Conservation (phyloP, 73 alveolate species). For the Paramecium pentaurelia region DNA sequence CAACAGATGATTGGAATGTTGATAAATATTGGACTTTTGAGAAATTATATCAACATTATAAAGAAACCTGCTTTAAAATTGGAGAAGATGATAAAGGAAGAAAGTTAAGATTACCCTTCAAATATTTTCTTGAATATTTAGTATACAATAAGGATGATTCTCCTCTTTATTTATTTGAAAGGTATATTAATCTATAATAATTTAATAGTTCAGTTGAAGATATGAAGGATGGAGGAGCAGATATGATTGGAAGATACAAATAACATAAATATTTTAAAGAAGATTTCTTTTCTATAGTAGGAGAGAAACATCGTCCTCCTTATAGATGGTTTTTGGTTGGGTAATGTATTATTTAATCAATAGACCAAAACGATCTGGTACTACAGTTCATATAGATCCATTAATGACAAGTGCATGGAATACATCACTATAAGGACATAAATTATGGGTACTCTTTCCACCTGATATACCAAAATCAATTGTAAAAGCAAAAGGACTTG, state of each 20-base stretch:
- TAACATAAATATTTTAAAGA: slow-evolving; percentile 74
- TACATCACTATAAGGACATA: slow-evolving; percentile 75
- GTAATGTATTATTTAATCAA: not conserved
- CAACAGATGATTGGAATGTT: slow-evolving; percentile 75
- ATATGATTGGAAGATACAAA: slow-evolving; percentile 66
- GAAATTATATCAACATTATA: slow-evolving; percentile 47
- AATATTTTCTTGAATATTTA: slow-evolving; percentile 76
- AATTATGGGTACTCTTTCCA: slow-evolving; percentile 79
- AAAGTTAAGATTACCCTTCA: slow-evolving; percentile 70
- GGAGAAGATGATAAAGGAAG: slow-evolving; percentile 89
- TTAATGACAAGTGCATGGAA: slow-evolving; percentile 86
- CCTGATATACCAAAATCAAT: slow-evolving; percentile 65
- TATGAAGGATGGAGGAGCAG: slow-evolving; percentile 65
- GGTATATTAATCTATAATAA: not conserved
- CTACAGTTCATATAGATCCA: slow-evolving; percentile 83
- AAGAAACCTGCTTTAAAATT: slow-evolving; percentile 63
- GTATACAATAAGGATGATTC: slow-evolving; percentile 76
- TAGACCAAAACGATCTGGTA: slow-evolving; percentile 83
- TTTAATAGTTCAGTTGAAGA: slow-evolving; percentile 66
- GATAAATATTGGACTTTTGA: slow-evolving; percentile 69
- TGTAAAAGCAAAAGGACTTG: slow-evolving; percentile 63
- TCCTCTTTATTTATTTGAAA: slow-evolving; percentile 81
- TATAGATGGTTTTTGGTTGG: slow-evolving; percentile 88
- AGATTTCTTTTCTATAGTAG: slow-evolving; percentile 62
- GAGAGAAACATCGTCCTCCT: slow-evolving; percentile 82